These are phyloP conservation scores for Plicaturopsis crispa DNA, from an alignment of 768 basidiomycete species.

Conservation along the genomic window DNA sequence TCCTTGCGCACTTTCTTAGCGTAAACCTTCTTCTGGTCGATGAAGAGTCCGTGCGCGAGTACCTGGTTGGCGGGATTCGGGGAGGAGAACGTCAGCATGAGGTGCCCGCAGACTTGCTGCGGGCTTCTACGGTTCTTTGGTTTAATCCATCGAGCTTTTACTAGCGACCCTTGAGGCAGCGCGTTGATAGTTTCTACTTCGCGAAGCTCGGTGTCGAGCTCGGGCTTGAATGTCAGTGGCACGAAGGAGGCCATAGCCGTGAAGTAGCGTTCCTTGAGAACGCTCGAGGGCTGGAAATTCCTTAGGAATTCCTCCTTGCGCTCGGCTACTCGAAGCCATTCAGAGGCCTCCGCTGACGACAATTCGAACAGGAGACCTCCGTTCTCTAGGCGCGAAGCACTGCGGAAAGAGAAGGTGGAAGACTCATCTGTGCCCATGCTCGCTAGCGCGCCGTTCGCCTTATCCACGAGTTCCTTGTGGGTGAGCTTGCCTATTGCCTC, in stretches of 20 bases:
- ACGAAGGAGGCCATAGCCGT: slow-evolving; percentile 15
- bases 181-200: slow-evolving; percentile 11
- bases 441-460: slow-evolving; percentile 7
- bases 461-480: slow-evolving; percentile 8
- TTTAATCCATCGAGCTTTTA: slow-evolving; percentile 18
- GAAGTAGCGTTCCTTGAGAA: slow-evolving; percentile 2
- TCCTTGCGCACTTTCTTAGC: slow-evolving; percentile 13
- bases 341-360: slow-evolving; percentile 1
- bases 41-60: slow-evolving; percentile 12
- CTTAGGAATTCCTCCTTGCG: slow-evolving; percentile 6
- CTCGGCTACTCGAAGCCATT: slow-evolving; percentile 8
- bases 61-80: slow-evolving; percentile 15
- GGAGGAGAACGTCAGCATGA: slow-evolving; percentile 13
- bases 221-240: slow-evolving; percentile 10
- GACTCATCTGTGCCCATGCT: neutral
- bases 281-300: slow-evolving; percentile 6
- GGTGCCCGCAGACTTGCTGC: slow-evolving; percentile 15
- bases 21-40: slow-evolving; percentile 8
- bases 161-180: slow-evolving; percentile 5
- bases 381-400: slow-evolving; percentile 6
- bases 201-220: neutral
- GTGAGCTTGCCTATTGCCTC: no score
- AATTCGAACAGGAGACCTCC: slow-evolving; percentile 13
- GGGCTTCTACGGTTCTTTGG: slow-evolving; percentile 9
- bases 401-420: no score